Evolutionary conservation across 2,329 filamentous ascomycete species (phyloP), one percentile per base, ranked within the genome.

Genomic region (Sporothrix mexicana): DNA sequence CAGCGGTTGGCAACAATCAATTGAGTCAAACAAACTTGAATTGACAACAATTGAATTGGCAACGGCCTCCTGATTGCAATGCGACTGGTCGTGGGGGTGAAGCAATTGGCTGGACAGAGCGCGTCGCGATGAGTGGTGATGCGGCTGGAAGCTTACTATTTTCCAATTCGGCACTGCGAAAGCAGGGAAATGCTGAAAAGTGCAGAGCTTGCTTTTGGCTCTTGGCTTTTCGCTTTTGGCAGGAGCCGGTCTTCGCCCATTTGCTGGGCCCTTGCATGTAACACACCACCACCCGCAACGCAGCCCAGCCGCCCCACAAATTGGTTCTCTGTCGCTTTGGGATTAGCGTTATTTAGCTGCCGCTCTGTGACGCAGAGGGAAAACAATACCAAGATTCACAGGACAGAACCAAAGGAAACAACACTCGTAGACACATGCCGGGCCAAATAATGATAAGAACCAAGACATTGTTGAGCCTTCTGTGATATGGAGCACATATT

Each of bases 151-250:
- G 59, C 59, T 64, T 36, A 9, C 4, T 23, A 23, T 17, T 23
- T 23, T 15, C 47, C 47, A 51, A 62, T 43, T 62, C 20, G 25
- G 3, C 61, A 20, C 23, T 41, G 12, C 23, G 12, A 23, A n/a
- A 45, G 36, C 36, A 64, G 47, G n/a, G 47, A 13, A 47, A 12
- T 12, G 10, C 45, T 12, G 3, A 45, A 41, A 64, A 64, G 23
- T 41, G 61, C 61, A 66, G 61, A 66, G 61, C 61, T 66, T 62
- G 45, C 20, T 43, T 66, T 55, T n/a, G n/a, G n/a, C n/a, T n/a
- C n/a, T 8, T n/a, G 6, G n/a, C 51, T 47, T 47, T 47, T 47
- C 3, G 47, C 23, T 53, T 55, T 17, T n/a, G 25, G 61, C 45
- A 66, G 61, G 13, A 59, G 55, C 55, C 55, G 47, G 30, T 20